Evolutionary conservation across 1,139 yeast species (phyloP).

Genomic region (Candida pseudocylindracea): DNA sequence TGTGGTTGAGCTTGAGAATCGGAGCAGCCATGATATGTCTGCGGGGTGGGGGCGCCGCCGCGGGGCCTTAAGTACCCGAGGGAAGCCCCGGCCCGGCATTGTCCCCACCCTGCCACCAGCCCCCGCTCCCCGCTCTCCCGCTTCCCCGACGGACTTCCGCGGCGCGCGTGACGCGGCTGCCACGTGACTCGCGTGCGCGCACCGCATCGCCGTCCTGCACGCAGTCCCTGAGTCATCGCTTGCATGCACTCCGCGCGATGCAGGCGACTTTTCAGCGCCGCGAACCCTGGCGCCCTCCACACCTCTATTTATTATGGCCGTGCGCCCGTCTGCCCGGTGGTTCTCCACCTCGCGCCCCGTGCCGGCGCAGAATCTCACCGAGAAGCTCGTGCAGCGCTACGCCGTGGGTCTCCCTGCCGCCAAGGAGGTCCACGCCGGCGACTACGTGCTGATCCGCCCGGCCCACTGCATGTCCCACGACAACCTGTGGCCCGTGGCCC

Average conservation of each 20-base stretch:
- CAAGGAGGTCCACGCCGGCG: constrained; percentile 68
- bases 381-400: constrained; percentile 82
- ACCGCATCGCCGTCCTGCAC: background rate
- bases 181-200: background rate
- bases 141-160: no score
- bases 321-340: constrained; percentile 1
- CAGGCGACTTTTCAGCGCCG: background rate
- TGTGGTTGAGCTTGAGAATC: constrained; percentile 1
- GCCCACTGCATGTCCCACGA: constrained; percentile 99
- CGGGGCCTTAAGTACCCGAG: no score
- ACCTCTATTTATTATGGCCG: background rate
- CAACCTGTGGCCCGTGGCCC: constrained; percentile 97
- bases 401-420: constrained; percentile 63
- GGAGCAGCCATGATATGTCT: no score
- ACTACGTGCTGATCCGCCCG: constrained; percentile 85
- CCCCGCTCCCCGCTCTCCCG: no score
- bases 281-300: background rate
- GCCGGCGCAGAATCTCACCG: constrained; percentile 67
- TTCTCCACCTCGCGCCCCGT: constrained; percentile 4
- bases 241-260: background rate
- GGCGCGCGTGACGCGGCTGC: background rate
- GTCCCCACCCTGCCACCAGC: no score
- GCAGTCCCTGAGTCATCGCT: constrained; percentile 1
- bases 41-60: no score
- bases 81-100: no score